phyloP scores from a whole-genome alignment of 345 rosid genomes.

The Populus nigra region DNA sequence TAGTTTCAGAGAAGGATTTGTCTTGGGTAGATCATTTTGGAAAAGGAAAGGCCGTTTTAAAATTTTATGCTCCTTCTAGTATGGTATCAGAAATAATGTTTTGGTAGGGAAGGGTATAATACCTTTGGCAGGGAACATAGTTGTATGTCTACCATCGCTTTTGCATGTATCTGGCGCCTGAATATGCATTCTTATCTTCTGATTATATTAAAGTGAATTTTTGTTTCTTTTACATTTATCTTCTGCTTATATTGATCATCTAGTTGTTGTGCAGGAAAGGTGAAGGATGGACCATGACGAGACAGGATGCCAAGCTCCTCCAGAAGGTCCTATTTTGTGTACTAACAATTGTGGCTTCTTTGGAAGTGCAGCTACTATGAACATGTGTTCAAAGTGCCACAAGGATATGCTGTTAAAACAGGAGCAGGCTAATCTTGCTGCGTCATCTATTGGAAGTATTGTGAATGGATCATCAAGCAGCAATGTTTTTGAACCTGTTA shows the following conservation, averaged over 20 bases:
- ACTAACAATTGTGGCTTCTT: conserved; percentile 89
- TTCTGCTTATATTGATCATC: background rate
- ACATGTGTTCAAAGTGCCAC: conserved; percentile 97
- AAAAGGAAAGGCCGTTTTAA: background rate
- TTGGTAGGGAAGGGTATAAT: background rate
- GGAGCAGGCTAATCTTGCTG: conserved; percentile 73
- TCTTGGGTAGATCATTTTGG: background rate
- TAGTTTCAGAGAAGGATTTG: background rate
- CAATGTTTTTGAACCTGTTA: conserved; percentile 33
- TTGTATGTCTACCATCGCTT: background rate
- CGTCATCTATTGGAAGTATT: conserved; percentile 56
- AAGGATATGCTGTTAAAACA: conserved; percentile 65
- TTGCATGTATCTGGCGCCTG: background rate
- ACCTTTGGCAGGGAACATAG: background rate
- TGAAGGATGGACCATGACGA: conserved; percentile 81
- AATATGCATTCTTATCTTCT: background rate
- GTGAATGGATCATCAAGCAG: conserved; percentile 51
- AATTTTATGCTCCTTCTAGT: background rate
- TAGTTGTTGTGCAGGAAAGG: conserved; percentile 33
- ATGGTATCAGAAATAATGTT: background rate
- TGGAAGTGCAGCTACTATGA: conserved; percentile 87
- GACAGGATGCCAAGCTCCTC: conserved; percentile 92
- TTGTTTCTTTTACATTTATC: background rate
- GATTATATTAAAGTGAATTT: background rate
- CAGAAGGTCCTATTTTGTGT: conserved; percentile 76